A percentile compares a stretch with the other conserved stretches of the same genome.
phyloP scores from a whole-genome alignment of 148 eudicot species.

The Amaranthus hypochondriacus region DNA sequence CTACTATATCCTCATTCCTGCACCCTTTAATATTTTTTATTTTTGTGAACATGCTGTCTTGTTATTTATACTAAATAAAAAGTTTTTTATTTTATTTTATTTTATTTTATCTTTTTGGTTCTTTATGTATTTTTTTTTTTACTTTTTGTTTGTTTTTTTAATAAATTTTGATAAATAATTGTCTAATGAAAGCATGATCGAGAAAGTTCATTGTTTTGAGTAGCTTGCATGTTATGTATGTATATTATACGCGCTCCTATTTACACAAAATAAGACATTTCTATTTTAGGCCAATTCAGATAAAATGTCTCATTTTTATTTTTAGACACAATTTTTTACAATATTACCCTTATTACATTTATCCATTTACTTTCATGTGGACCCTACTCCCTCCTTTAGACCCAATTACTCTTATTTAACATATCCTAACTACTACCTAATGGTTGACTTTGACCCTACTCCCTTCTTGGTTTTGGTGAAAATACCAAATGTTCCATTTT shows the following conservation, averaged over 20 bases:
- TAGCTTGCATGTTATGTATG: slow-evolving; percentile 30
- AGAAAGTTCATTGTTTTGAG: slow-evolving; percentile 23
- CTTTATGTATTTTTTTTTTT: not conserved
- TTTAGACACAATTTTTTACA: no score
- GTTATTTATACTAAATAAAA: slow-evolving; percentile 13
- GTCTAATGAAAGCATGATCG: slow-evolving; percentile 22
- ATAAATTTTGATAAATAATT: slow-evolving; percentile 11
- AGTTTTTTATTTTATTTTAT: not conserved
- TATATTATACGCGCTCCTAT: not conserved
- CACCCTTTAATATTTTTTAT: not conserved
- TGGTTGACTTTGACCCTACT: no score
- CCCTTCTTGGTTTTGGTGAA: no score
- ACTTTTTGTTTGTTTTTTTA: not conserved
- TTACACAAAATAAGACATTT: no score
- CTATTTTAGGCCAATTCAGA: no score
- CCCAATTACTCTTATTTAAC: no score
- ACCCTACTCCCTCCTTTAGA: no score
- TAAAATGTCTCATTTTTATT: no score
- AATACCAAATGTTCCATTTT: no score
- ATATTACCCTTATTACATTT: no score
- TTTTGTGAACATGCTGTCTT: slow-evolving; percentile 11
- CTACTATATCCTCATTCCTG: not conserved
- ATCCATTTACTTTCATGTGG: no score
- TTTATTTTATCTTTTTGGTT: not conserved
- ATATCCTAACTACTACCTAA: no score